Conservation (phyloP, 495 filamentous ascomycete genomes). For the Xylaria telfairii region DNA sequence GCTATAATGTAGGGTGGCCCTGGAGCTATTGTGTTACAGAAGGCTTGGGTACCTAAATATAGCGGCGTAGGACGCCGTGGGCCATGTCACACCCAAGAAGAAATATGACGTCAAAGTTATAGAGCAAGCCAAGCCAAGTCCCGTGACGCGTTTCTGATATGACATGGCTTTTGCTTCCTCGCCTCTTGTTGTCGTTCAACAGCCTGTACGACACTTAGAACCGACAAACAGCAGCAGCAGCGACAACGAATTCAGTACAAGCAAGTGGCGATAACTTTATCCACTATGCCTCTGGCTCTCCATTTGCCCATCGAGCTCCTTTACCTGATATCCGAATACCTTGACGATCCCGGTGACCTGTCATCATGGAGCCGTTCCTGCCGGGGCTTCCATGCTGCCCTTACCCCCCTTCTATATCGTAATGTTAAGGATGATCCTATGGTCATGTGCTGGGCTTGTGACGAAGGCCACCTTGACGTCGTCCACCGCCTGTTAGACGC, state of each 20-base stretch:
- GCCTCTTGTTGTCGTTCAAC: not conserved
- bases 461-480: constrained; percentile 18
- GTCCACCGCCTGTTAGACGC: constrained; percentile 25
- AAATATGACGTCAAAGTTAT: not conserved
- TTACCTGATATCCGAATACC: not conserved
- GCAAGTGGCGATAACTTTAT: no score
- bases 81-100: no score
- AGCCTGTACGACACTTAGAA: not conserved
- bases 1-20: no score
- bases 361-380: constrained; percentile 29
- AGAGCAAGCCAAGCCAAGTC: not conserved
- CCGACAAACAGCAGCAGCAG: not conserved
- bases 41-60: no score
- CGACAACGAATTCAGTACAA: not conserved
- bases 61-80: no score
- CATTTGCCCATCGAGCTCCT: constrained; percentile 27
- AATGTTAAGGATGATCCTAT: not conserved
- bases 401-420: constrained; percentile 22
- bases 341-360: constrained; percentile 17
- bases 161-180: not conserved
- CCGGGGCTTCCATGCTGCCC: constrained; percentile 7
- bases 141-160: not conserved
- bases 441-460: constrained; percentile 26
- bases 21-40: no score
- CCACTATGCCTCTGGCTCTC: not conserved